A percentile compares a stretch with the other conserved stretches of the same genome.
Evolutionary conservation across 73 alveolate genomes (phyloP).

Genomic region (Tetrahymena malaccensis): DNA sequence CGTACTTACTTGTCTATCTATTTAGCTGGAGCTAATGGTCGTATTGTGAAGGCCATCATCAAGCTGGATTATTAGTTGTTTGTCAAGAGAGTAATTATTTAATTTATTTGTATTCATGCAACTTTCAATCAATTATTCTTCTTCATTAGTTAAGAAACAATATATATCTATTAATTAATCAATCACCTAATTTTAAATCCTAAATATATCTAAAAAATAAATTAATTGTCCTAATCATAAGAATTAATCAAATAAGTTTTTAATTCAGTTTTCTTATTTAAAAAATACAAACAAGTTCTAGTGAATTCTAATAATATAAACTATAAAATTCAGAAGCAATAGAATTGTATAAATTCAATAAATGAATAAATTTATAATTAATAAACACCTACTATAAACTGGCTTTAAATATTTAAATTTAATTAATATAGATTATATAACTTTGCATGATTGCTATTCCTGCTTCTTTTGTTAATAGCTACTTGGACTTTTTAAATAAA

Average conservation of each 20-base stretch:
- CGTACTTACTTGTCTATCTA: constrained; percentile 77
- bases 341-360: no score
- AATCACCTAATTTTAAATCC: not conserved
- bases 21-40: constrained; percentile 80
- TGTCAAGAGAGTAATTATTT: constrained; percentile 24
- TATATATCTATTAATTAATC: no score
- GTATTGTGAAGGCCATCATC: constrained; percentile 78
- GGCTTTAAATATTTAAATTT: not conserved
- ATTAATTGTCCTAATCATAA: not conserved
- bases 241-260: not conserved
- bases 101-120: not conserved
- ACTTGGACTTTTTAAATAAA: constrained; percentile 59
- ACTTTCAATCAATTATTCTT: not conserved
- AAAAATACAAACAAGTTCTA: not conserved
- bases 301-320: not conserved
- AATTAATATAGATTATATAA: constrained; percentile 31
- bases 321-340: no score
- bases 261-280: not conserved
- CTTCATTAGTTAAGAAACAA: not conserved
- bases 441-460: constrained; percentile 76
- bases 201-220: not conserved
- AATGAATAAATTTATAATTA: no score
- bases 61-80: constrained; percentile 37
- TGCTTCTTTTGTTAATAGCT: constrained; percentile 76
- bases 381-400: not conserved